Base-by-base conservation (phyloP, 23 red algal genomes). In the Gracilaria gracilis region DNA sequence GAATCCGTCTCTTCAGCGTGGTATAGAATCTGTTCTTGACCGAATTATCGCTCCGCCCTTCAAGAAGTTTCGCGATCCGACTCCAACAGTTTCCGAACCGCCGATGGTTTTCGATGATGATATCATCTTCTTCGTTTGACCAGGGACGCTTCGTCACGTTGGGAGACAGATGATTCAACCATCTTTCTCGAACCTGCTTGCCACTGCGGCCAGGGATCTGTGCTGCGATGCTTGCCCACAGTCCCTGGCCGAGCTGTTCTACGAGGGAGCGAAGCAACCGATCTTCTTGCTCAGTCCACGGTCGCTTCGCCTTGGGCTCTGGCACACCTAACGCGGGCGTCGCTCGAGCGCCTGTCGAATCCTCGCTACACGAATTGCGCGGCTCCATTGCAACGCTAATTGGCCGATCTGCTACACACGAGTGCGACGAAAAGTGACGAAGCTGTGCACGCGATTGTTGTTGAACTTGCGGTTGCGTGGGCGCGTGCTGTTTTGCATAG, bases 11-110 rank as follows among this genome's bases (percentile, higher is more conserved):
- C 37, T 82, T 80, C 23, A 93, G 34, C 24, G 95, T 93, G 17
- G 81, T 86, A 61, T 93, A 93, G 71, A 84, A 97, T 23, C 88
- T 47, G 70, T 97, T 97, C 89, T 97, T 97, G 51, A 97, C 88
- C 4, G 82, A 86, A 61, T 97, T 97, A 48, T 97, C 95, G 34
- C 89, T 92, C 31, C 95, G 79, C 20, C 95, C 95, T n/a, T 84
- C 67, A 19, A 97, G 34, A 34, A 73, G 5, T 75, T 93, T 93
- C 17, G 87, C 88, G 42, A 97, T 97, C 28, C 82, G n/a, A 35
- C 86, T 90, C 89, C 95, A 97, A 11, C 81, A 57, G 39, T 97
- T 97, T 33, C 95, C 95, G 31, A 67, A 66, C 6, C 37, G 23
- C 17, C 50, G 79, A 40, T 97, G 95, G 11, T 82, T 57, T 82